Conservation (phyloP, 768 basidiomycete species). For the Phylloporus sp. region DNA sequence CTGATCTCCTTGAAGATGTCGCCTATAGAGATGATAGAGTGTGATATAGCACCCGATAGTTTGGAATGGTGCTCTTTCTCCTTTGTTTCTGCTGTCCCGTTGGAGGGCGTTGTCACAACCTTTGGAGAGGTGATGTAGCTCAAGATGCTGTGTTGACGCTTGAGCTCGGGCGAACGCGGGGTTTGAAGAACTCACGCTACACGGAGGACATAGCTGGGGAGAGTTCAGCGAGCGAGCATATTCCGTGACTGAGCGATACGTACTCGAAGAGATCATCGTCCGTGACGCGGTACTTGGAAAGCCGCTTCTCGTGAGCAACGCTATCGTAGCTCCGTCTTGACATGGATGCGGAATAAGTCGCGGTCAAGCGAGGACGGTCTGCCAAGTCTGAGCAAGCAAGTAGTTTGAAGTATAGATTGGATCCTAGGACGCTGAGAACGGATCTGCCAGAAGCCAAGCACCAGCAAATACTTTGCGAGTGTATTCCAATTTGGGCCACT, state of each 20-base stretch:
- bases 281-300: constrained; percentile 71
- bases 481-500: neutral
- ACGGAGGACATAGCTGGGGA: constrained; percentile 68
- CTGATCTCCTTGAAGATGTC: constrained; percentile 78
- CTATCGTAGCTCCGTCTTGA: constrained; percentile 76
- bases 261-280: constrained; percentile 88
- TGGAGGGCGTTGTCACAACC: constrained; percentile 29
- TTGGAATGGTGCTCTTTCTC: constrained; percentile 66
- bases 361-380: neutral
- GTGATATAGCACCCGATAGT: constrained; percentile 56
- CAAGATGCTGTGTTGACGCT: constrained; percentile 48
- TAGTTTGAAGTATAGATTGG: constrained; percentile 29
- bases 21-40: constrained; percentile 54
- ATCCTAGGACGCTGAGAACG: neutral
- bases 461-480: constrained; percentile 19
- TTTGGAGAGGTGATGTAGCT: constrained; percentile 67
- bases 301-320: constrained; percentile 62
- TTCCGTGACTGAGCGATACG: constrained; percentile 25
- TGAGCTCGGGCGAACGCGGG: constrained; percentile 5
- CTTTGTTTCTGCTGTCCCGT: constrained; percentile 39
- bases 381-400: constrained; percentile 20
- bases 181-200: constrained; percentile 60
- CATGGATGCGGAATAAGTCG: constrained; percentile 34
- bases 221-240: constrained; percentile 7
- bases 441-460: constrained; percentile 15